phyloP scores from a whole-genome alignment of 495 filamentous ascomycete species.

The Neurospora discreta region DNA sequence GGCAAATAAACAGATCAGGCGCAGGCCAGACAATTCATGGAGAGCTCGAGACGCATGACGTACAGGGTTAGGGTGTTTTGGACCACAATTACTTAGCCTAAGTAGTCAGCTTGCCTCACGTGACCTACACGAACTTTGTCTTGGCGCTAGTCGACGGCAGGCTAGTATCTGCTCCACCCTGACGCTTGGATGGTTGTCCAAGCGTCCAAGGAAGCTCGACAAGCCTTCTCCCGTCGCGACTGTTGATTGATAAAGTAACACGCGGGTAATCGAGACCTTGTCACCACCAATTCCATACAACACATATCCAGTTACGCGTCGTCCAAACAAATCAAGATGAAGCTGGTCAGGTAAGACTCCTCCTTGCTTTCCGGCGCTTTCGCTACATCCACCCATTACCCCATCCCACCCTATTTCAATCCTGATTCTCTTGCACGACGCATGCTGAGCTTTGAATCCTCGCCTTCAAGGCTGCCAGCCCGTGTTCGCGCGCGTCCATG shows the following conservation, averaged over 20 bases:
- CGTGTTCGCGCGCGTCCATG: neutral
- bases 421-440: neutral
- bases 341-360: conserved; percentile 84
- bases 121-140: neutral
- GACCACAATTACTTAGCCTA: no score
- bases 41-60: neutral
- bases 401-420: neutral
- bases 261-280: neutral
- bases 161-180: neutral
- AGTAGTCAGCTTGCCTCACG: neutral
- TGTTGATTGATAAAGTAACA: neutral
- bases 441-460: conserved; percentile 16
- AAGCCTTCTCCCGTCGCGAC: neutral
- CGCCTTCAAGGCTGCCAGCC: conserved; percentile 12
- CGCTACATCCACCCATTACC: conserved; percentile 5
- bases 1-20: neutral
- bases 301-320: neutral
- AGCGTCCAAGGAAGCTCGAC: neutral
- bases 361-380: neutral
- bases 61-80: neutral
- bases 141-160: neutral
- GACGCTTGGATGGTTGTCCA: neutral
- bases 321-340: conserved; percentile 53
- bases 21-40: neutral
- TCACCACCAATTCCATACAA: neutral